Percentiles rank a stretch among this genome's conserved stretches.
These are phyloP conservation scores for Chrysoporthe deuterocubensis DNA, from an alignment of 2,329 filamentous ascomycete species.

Conservation along the genomic window DNA sequence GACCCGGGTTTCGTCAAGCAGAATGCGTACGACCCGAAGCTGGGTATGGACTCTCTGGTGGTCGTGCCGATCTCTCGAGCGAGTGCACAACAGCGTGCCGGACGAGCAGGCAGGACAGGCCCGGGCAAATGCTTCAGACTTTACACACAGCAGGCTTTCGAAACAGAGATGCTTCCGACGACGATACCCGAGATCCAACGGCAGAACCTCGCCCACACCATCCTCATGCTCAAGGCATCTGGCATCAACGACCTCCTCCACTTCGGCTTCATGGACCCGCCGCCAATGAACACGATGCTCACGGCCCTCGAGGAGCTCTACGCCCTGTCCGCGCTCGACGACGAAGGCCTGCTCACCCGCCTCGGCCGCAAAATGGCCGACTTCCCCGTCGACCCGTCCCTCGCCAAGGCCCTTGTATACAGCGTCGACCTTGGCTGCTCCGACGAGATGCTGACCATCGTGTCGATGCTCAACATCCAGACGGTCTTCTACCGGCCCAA, in stretches of 20 bases:
- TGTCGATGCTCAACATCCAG: conserved; percentile 88
- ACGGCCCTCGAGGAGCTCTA: conserved; percentile 95
- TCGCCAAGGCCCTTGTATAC: conserved; percentile 88
- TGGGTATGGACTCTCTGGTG: conserved; percentile 96
- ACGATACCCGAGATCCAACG: conserved; percentile 96
- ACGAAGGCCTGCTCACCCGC: conserved; percentile 91
- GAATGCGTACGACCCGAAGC: conserved; percentile 93
- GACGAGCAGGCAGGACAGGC: conserved; percentile 89
- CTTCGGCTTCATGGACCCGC: conserved; percentile 99
- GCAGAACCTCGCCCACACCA: conserved; percentile 89
- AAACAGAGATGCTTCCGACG: conserved; percentile 95
- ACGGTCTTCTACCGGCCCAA: conserved; percentile 94
- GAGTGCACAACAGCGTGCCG: conserved; percentile 91
- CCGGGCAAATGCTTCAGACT: conserved; percentile 95
- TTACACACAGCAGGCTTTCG: conserved; percentile 93
- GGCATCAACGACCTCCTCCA: conserved; percentile 96
- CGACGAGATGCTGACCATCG: conserved; percentile 92
- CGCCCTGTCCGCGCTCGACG: conserved; percentile 86
- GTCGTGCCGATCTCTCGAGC: conserved; percentile 97
- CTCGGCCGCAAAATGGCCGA: conserved; percentile 97
- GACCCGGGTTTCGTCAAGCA: conserved; percentile 98
- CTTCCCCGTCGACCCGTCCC: conserved; percentile 94
- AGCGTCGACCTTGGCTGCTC: conserved; percentile 87
- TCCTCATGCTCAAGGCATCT: conserved; percentile 98
- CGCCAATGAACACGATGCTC: conserved; percentile 96